Conservation (phyloP, 2,329 filamentous ascomycete species). For the Corinectria fuckeliana region DNA sequence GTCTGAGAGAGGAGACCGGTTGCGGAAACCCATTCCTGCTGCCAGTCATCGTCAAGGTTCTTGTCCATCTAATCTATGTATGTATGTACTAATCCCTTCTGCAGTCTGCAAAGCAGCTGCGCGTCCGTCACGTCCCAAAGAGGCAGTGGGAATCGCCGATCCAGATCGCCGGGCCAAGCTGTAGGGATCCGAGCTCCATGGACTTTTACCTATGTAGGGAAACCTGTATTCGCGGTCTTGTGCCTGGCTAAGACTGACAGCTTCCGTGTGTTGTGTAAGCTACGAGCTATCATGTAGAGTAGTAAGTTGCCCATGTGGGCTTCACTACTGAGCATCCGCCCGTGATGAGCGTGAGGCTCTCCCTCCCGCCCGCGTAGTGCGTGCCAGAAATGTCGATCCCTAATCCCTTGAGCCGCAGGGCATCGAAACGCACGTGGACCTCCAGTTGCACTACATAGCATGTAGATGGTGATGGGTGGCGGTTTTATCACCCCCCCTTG, state of each 20-base stretch:
- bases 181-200: background rate
- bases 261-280: no score
- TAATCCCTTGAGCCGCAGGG: conserved; percentile 31
- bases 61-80: background rate
- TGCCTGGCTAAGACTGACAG: no score
- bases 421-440: conserved; percentile 31
- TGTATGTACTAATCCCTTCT: background rate
- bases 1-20: background rate
- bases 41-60: background rate
- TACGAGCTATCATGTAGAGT: background rate
- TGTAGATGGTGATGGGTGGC: conserved; percentile 18
- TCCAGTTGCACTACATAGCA: no score
- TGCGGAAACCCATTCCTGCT: background rate
- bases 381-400: no score
- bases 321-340: no score
- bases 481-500: conserved; percentile 13
- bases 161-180: background rate
- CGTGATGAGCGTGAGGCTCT: no score
- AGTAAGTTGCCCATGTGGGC: background rate
- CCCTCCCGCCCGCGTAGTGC: no score
- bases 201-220: background rate
- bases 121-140: conserved; percentile 4
- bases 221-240: no score
- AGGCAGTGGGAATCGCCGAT: conserved; percentile 9
- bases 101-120: conserved; percentile 3